A percentile compares a stretch with the other conserved stretches of the same genome.
Evolutionary conservation across 2,329 filamentous ascomycete genomes (phyloP).

Genomic region (Tolypocladium nubicola): DNA sequence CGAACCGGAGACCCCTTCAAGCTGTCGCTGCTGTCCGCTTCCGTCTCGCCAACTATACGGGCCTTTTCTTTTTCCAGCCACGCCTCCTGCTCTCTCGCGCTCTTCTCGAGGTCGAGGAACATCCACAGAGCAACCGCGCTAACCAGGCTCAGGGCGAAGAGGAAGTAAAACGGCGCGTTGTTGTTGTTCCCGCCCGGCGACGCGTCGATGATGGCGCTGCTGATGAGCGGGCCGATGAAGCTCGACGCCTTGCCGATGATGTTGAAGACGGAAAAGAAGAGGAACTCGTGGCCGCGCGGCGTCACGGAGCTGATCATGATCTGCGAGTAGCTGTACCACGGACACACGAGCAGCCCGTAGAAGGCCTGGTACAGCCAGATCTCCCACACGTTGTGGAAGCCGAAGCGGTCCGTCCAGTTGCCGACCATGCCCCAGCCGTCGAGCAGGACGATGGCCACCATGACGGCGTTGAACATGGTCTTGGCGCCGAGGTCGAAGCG

Average conservation of each 20-base stretch:
- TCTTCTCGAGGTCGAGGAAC: slow-evolving; percentile 52
- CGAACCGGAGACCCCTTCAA: neutral
- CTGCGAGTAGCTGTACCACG: slow-evolving; percentile 61
- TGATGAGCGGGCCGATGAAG: slow-evolving; percentile 60
- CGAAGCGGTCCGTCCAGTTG: slow-evolving; percentile 32
- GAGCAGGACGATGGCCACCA: slow-evolving; percentile 49
- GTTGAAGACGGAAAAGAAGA: slow-evolving; percentile 60
- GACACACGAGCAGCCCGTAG: slow-evolving; percentile 57
- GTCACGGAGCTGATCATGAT: slow-evolving; percentile 64
- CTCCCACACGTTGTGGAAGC: slow-evolving; percentile 35
- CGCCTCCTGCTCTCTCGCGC: slow-evolving; percentile 43
- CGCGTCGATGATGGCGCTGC: slow-evolving; percentile 57
- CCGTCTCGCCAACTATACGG: neutral
- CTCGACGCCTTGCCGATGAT: slow-evolving; percentile 59
- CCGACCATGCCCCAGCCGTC: slow-evolving; percentile 38
- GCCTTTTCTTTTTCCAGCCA: slow-evolving; percentile 13
- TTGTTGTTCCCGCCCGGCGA: slow-evolving; percentile 42
- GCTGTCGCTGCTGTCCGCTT: neutral
- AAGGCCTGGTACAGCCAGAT: slow-evolving; percentile 38
- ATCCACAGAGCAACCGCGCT: slow-evolving; percentile 42
- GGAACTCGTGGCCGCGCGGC: slow-evolving; percentile 55
- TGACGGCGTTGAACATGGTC: slow-evolving; percentile 57
- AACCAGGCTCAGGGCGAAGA: slow-evolving; percentile 46
- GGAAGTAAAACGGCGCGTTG: slow-evolving; percentile 55
- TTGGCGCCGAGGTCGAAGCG: slow-evolving; percentile 50